Evolutionary conservation across 345 rosid species (phyloP), one percentile per base, ranked within the genome.

Genomic region (Eucalyptus microcorys): DNA sequence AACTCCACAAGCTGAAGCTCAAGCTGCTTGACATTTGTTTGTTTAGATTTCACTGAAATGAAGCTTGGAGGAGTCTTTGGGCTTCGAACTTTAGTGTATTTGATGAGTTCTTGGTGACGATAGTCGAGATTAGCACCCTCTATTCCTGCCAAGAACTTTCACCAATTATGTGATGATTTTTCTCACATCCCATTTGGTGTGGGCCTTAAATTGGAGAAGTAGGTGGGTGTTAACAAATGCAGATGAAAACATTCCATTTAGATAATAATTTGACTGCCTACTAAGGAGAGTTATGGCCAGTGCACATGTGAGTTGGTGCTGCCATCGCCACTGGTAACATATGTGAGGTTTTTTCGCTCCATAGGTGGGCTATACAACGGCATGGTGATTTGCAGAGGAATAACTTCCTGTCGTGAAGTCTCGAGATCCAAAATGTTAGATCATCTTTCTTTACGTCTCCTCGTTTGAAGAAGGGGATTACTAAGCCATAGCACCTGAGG

Each of bases 21-120:
- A 92, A 90, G 91, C 92, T 88, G 95, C 98, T 87, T 97, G 93
- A 96, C 89, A 64, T 89, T 40, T 76, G 27, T 86, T 86, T 86
- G 6, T 32, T 32, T 86, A 40, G 42, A 37, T 37, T 71, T 71
- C 81, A 34, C 81, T 10, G 81, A 37, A 71, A 71, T 37, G 81
- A 37, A 50, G 61, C 45, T 55, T 86, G 53, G 16, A 85, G 45
- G 48, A 86, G 16, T 86, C 43, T 86, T 34, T 86, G 40, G 43
- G 21, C 43, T 32, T 49, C 26, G 30, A 17, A 50, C 30, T 50
- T 21, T 50, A 34, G 12, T 42, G 5, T 32, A n/a, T 49, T n/a
- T 49, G 45, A 49, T 17, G 45, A 86, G 87, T 86, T 76, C 15
- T 37, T 76, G 47, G 83, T 37, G 83, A 76, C 8, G 15, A 43